phyloP scores from a whole-genome alignment of 306 rosid genomes.

The Sicyos edulis region DNA sequence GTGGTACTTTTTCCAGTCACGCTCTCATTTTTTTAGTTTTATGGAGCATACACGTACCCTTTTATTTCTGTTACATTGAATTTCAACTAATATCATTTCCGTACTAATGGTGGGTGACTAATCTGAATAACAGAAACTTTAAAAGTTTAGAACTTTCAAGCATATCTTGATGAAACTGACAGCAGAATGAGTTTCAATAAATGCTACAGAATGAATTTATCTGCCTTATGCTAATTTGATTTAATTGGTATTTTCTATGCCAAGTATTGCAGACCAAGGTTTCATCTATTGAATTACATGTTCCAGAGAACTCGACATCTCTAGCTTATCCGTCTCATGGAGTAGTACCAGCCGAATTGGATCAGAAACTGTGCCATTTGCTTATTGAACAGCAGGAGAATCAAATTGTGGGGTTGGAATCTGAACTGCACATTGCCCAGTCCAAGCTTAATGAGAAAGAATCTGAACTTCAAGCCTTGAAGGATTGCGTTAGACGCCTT shows the following conservation, averaged over 20 bases:
- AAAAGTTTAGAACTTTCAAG: not conserved
- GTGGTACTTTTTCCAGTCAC: conserved; percentile 25
- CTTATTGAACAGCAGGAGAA: conserved; percentile 59
- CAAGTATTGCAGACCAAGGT: conserved; percentile 30
- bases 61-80: not conserved
- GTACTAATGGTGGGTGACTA: not conserved
- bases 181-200: too few species aligned
- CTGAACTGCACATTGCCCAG: conserved; percentile 49
- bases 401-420: conserved; percentile 57
- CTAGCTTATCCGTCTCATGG: conserved; percentile 27
- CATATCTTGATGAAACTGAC: not conserved
- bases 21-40: not conserved
- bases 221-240: not conserved
- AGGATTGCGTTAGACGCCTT: conserved; percentile 58
- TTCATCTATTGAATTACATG: conserved; percentile 32
- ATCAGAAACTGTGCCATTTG: conserved; percentile 55
- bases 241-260: conserved; percentile 22
- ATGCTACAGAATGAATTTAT: too few species aligned
- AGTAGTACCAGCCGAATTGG: conserved; percentile 47
- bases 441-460: conserved; percentile 53
- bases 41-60: not conserved
- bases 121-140: not conserved
- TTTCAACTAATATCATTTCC: not conserved
- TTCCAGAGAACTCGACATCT: conserved; percentile 25
- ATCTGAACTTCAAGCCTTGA: conserved; percentile 58